A percentile compares a stretch with the other conserved stretches of the same genome.
Evolutionary conservation across 345 rosid species (phyloP).

Genomic region (Hevea brasiliensis): DNA sequence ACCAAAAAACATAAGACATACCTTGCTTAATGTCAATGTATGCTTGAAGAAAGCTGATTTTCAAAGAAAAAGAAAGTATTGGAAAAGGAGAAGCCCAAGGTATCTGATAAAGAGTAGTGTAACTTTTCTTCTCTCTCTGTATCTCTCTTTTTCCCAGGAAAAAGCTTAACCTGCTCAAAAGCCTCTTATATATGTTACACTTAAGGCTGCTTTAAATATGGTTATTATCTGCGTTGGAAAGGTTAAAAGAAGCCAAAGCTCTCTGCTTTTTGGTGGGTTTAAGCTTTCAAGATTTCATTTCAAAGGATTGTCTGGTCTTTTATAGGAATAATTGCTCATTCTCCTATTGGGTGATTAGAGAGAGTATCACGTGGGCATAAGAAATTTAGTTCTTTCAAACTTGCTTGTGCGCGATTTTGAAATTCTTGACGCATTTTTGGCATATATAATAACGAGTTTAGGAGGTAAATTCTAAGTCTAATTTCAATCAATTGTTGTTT

Average conservation of each 20-base stretch:
- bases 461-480: neutral
- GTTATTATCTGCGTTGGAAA: neutral
- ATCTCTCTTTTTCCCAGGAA: neutral
- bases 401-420: neutral
- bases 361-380: neutral
- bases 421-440: neutral
- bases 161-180: neutral
- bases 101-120: neutral
- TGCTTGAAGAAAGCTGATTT: conserved; percentile 1
- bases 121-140: neutral
- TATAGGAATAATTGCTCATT: neutral
- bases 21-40: conserved; percentile 17
- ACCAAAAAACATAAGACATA: neutral
- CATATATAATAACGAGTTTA: neutral
- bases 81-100: neutral
- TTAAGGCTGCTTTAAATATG: neutral
- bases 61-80: conserved; percentile 8
- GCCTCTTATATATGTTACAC: too few species aligned
- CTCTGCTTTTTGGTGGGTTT: neutral
- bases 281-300: neutral
- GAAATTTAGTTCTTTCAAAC: neutral
- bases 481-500: neutral
- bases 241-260: neutral
- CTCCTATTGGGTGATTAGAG: neutral
- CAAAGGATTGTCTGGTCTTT: neutral